A percentile compares a stretch with the other conserved stretches of the same genome.
Evolutionary conservation across 2,329 filamentous ascomycete species (phyloP).

Genomic region (Apiospora rasikravindrae): DNA sequence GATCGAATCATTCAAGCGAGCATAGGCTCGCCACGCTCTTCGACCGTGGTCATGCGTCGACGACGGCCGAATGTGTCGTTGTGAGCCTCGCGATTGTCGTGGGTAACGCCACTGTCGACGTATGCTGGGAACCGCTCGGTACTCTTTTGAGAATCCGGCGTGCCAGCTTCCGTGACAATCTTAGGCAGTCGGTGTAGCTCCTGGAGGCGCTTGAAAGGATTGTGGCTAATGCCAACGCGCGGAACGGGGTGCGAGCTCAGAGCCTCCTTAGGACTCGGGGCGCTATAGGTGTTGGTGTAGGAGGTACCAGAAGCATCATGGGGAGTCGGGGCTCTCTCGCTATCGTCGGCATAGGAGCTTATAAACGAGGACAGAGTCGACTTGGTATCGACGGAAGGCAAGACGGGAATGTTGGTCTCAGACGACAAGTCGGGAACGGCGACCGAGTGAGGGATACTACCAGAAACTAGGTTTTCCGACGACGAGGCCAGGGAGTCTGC

Average conservation of each 20-base stretch:
- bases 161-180: conserved; percentile 19
- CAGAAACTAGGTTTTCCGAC: background rate
- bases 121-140: background rate
- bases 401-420: background rate
- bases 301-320: background rate
- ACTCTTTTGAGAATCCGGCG: conserved; percentile 22
- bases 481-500: background rate
- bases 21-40: conserved; percentile 19
- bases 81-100: background rate
- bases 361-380: conserved; percentile 16
- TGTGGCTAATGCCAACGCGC: background rate
- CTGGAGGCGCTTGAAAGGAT: background rate
- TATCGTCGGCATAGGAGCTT: conserved; percentile 5
- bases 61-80: background rate
- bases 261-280: background rate
- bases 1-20: background rate
- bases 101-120: background rate
- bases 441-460: conserved; percentile 7
- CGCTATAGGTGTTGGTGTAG: background rate
- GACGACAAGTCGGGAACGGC: conserved; percentile 13
- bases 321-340: background rate
- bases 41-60: conserved; percentile 19
- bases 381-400: background rate
- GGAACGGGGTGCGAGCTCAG: conserved; percentile 16
- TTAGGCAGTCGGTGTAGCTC: background rate